Base-by-base conservation (phyloP, 2,329 filamentous ascomycete genomes). In the Neocucurbitaria cava region DNA sequence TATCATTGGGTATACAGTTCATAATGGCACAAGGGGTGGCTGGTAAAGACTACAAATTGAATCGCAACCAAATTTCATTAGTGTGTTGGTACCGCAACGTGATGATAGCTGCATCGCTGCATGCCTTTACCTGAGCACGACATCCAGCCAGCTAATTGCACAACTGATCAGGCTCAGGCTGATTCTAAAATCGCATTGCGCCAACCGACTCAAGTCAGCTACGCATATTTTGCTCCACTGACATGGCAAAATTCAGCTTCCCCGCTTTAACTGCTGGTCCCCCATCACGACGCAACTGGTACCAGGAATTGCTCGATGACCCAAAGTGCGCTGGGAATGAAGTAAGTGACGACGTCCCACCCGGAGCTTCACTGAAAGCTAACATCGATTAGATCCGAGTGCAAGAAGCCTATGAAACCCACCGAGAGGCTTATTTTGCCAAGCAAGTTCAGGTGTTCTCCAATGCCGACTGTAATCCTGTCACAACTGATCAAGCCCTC, bases 221-320 rank as follows among this genome's bases (percentile, higher is more conserved):
- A n/a, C 26, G 36, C 20, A 40, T 20, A 13, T 23, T 10, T 5
- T 7, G 18, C 10, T 4, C 7, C 39, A 17, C 35, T 13, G 20
- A 9, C 18, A 59, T 56, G 52, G 7, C 35, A 21, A 42, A 31
- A 10, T 61, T 61, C 40, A 41, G 13, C 30, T 58, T 58, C 18
- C 55, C 55, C 2, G 46, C 58, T 13, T 41, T 56, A 13, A 8
- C 46, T 10, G 56, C 48, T 9, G 50, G 53, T 1, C 50, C 56
- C 9, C 56, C 59, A 31, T 56, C 56, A 17, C 45, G 43, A 15
- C 42, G 52, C 18, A 62, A 60, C 21, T 60, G 54, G 56, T 58
- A 60, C 18, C 21, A 54, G 30, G 59, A 57, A 43, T 40, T 62
- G 13, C 53, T 60, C 1, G 46, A 59, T 28, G 44, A 62, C 33